Evolutionary conservation across 1,139 yeast genomes (phyloP).

Genomic region (Candida pseudoviswanathii): DNA sequence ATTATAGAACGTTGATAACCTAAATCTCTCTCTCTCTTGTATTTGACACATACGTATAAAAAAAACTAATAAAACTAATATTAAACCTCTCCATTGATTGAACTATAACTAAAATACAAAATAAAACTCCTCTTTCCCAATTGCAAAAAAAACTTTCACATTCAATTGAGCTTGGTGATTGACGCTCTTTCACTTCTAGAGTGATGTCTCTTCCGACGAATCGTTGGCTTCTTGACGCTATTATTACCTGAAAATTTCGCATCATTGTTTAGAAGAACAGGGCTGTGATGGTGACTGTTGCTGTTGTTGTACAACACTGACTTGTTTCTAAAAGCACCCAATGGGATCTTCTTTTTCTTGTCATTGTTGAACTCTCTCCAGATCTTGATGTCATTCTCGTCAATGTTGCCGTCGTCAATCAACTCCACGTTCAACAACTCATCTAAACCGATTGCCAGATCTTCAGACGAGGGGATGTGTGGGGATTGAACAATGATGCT

Average conservation of each 20-base stretch:
- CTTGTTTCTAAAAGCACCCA: constrained; percentile 88
- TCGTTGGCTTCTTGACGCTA: neutral
- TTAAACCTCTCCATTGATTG: neutral
- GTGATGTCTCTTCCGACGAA: neutral
- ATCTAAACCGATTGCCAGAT: constrained; percentile 73
- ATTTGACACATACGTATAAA: neutral
- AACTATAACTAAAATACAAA: neutral
- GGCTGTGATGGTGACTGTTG: constrained; percentile 19
- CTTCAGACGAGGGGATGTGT: constrained; percentile 26
- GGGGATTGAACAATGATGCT: constrained; percentile 7
- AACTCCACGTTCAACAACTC: constrained; percentile 86
- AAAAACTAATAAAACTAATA: neutral
- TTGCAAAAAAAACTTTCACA: neutral
- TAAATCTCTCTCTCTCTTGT: neutral
- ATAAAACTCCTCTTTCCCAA: neutral
- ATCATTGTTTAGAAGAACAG: neutral
- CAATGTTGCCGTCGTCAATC: constrained; percentile 59
- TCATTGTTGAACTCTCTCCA: constrained; percentile 56
- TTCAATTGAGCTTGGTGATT: neutral
- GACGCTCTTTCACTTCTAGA: neutral
- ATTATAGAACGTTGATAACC: neutral
- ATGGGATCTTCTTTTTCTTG: constrained; percentile 67
- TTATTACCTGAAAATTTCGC: neutral
- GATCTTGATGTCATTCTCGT: constrained; percentile 53
- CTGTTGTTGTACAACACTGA: constrained; percentile 41